A percentile compares a stretch with the other conserved stretches of the same genome.
Evolutionary conservation across 768 basidiomycete species (phyloP).

Genomic region (Trichaptum fuscoviolaceum): DNA sequence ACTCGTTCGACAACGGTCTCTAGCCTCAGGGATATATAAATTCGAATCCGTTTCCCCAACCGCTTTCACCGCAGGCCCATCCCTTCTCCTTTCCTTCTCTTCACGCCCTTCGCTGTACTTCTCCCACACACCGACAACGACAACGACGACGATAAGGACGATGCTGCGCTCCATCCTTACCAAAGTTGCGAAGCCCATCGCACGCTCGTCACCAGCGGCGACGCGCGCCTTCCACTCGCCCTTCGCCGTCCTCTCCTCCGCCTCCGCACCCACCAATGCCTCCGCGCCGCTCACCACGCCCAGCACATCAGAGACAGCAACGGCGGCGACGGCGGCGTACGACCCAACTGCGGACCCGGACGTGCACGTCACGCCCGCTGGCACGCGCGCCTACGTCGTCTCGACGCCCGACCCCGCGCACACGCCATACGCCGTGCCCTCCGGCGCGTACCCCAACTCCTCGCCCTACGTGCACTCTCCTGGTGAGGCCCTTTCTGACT

Average conservation of each 20-base stretch:
- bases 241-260: slow-evolving; percentile 44
- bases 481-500: background rate
- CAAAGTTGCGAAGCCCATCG: slow-evolving; percentile 19
- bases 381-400: slow-evolving; percentile 64
- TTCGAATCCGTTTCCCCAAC: too few species aligned
- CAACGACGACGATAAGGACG: background rate
- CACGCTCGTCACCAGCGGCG: slow-evolving; percentile 18
- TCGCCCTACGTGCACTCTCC: slow-evolving; percentile 30
- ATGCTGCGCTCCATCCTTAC: background rate
- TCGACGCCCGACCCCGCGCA: slow-evolving; percentile 63
- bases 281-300: background rate
- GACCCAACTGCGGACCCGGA: slow-evolving; percentile 27
- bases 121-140: background rate
- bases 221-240: slow-evolving; percentile 62
- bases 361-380: slow-evolving; percentile 36
- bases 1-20: too few species aligned
- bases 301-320: background rate
- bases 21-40: too few species aligned
- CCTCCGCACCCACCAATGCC: background rate
- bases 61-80: too few species aligned
- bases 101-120: background rate
- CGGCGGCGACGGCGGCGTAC: background rate
- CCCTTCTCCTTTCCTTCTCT: background rate
- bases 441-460: slow-evolving; percentile 58
- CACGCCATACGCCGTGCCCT: slow-evolving; percentile 63